Evolutionary conservation across 345 rosid genomes (phyloP), one percentile per base, ranked within the genome.

Genomic region (Eucalyptus pumila): DNA sequence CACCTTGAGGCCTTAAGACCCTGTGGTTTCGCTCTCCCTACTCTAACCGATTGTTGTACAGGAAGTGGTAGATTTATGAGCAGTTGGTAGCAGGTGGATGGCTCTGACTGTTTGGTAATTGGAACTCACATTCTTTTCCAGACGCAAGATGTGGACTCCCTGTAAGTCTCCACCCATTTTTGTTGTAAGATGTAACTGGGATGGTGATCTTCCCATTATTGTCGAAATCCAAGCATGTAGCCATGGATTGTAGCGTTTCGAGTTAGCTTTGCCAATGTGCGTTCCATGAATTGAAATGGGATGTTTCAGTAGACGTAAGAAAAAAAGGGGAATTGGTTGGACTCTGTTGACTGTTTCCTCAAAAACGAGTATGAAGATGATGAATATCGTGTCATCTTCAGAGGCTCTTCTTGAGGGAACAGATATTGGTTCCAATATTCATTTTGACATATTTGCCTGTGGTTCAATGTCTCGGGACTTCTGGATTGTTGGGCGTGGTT

Each of bases 1-100:
- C 90, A 88, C 88, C 91, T 93, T 94, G 93, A 90, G 93, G 83
- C 47, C 42, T 37, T 76, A 40, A 40, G 47, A 11, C 30, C 83
- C 83, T 7, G 83, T 76, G 83, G 83, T 76, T 76, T 76, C 47
- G 47, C 47, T 76, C 27, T 76, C 47, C 47, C 83, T 76, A 76
- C 47, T 76, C 83, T 76, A 76, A 76, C 83, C 24, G 83, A 76
- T 76, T 76, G 83, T 76, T 76, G 83, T 76, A 76, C 83, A 76
- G 83, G 83, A 76, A 76, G 47, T 76, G 83, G 83, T 76, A 76
- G 83, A 76, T 76, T 76, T 40, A 76, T 37, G 83, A 76, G 83
- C 83, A 76, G 47, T 76, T 76, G 83, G 83, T 23, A 40, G 47
- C 83, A 37, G 83, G 83, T 76, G 83, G 47, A 76, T 76, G 47